Conservation (phyloP, 2,329 filamentous ascomycete species). For the Penicillium sclerotigenum region DNA sequence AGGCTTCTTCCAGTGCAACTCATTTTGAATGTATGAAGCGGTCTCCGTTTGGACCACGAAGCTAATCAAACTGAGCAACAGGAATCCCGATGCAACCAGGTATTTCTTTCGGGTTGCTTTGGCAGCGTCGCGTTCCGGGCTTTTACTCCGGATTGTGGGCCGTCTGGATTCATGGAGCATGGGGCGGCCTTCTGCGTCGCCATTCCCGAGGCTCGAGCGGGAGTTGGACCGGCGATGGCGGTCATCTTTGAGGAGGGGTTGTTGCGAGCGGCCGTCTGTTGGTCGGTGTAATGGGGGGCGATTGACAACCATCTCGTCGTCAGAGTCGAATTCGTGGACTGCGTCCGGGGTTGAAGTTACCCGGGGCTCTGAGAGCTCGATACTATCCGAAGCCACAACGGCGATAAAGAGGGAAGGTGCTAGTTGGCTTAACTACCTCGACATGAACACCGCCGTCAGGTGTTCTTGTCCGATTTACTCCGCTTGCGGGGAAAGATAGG, state of each 20-base stretch:
- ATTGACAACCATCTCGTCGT: constrained; percentile 46
- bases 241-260: constrained; percentile 55
- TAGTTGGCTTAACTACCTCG: constrained; percentile 5
- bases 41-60: constrained; percentile 96
- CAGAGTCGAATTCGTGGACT: constrained; percentile 38
- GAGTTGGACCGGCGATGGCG: constrained; percentile 36
- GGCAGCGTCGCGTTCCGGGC: constrained; percentile 62
- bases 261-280: constrained; percentile 48
- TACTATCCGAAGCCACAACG: constrained; percentile 34
- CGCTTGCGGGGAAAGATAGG: constrained; percentile 7
- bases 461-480: constrained; percentile 4
- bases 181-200: constrained; percentile 36
- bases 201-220: constrained; percentile 27
- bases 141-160: constrained; percentile 73
- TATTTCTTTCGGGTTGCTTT: constrained; percentile 76
- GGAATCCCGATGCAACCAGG: constrained; percentile 78
- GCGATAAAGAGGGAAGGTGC: constrained; percentile 6
- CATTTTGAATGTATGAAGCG: constrained; percentile 88
- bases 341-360: constrained; percentile 33
- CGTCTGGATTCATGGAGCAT: constrained; percentile 50
- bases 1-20: constrained; percentile 93
- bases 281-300: constrained; percentile 50
- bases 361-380: constrained; percentile 25
- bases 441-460: constrained; percentile 6
- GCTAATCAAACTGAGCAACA: constrained; percentile 75